Evolutionary conservation across 176 grass and related monocot species (phyloP), one percentile per base, ranked within the genome.

Genomic region (Raddia guianensis): DNA sequence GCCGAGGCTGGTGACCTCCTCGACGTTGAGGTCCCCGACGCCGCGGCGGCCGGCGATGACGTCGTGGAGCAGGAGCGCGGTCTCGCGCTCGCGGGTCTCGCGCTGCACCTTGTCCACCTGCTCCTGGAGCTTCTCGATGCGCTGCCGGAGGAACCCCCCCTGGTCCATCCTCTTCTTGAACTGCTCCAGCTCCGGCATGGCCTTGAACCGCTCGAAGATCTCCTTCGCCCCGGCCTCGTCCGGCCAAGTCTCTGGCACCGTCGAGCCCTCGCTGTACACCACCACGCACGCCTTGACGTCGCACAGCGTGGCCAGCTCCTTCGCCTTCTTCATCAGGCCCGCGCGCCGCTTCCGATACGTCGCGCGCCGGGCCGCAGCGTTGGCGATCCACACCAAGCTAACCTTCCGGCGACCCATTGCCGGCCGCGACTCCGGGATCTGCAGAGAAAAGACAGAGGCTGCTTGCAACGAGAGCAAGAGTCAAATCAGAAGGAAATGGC

Each of bases 341-440:
- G n/a, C 8, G 8, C 50, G 19, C 1, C 73, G 55, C 53, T 78
- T 90, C 76, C 79, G 82, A n/a, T 82, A 83, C 0, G 80, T 85
- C 1, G 73, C 42, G 0, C 14, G 49, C 0, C 91, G 46, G 0
- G 45, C 70, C 0, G 59, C 12, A 3, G 71, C 55, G 35, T 90
- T 85, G 12, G 66, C 2, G 11, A 93, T 87, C 66, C 64, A 68
- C 8, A 70, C 37, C 0, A 93, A 56, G 2, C 67, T 62, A 13
- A 87, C 73, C 67, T 84, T 90, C 60, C 66, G 79, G 18, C 80
- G 60, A 14, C 67, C 59, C 91, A 93, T 93, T 8, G 45, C 6
- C 50, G 45, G 45, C 6, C 50, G 45, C 35, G 35, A 18, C 7
- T 14, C 27, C 27, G 27, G 42, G 42, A 68, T 54, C 20, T 33